Percentiles rank a stretch among this genome's conserved stretches.
phyloP scores from a whole-genome alignment of 139 green algal species.

The Dunaliella sp. region DNA sequence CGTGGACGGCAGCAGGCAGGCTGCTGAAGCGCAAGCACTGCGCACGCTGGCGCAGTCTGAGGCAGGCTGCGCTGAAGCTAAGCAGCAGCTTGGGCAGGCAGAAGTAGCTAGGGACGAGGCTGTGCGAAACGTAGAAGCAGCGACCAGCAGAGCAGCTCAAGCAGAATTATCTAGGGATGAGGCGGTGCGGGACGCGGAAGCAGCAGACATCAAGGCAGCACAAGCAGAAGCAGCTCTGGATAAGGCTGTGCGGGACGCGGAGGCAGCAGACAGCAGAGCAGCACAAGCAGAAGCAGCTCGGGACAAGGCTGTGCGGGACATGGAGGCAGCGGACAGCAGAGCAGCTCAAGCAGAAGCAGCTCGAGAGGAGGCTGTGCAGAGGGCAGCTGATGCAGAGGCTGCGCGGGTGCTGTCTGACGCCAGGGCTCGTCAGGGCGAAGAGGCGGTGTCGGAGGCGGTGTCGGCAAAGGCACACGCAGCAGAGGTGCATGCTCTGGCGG shows the following conservation, averaged over 20 bases:
- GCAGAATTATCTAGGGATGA: not conserved
- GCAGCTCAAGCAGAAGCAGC: not conserved
- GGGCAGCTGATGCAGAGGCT: not conserved
- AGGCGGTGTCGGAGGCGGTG: not conserved
- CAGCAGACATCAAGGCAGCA: not conserved
- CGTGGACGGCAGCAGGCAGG: too few species aligned
- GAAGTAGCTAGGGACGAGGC: not conserved
- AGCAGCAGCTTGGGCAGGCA: too few species aligned
- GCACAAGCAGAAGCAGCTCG: not conserved
- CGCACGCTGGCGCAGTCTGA: too few species aligned
- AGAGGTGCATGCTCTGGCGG: not conserved
- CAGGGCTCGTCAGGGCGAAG: not conserved
- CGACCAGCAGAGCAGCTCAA: not conserved
- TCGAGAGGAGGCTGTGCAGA: not conserved
- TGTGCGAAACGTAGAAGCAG: not conserved
- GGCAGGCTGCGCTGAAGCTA: too few species aligned
- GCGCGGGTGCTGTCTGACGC: too few species aligned
- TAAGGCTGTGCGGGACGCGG: not conserved
- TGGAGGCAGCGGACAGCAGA: not conserved
- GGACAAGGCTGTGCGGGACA: not conserved
- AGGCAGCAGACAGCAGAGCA: not conserved
- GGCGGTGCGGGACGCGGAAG: not conserved
- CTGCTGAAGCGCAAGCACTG: too few species aligned
- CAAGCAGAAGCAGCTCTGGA: not conserved
- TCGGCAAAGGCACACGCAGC: too few species aligned